Base-by-base conservation (phyloP, 2,329 filamentous ascomycete species). In the Talaromyces sp. region DNA sequence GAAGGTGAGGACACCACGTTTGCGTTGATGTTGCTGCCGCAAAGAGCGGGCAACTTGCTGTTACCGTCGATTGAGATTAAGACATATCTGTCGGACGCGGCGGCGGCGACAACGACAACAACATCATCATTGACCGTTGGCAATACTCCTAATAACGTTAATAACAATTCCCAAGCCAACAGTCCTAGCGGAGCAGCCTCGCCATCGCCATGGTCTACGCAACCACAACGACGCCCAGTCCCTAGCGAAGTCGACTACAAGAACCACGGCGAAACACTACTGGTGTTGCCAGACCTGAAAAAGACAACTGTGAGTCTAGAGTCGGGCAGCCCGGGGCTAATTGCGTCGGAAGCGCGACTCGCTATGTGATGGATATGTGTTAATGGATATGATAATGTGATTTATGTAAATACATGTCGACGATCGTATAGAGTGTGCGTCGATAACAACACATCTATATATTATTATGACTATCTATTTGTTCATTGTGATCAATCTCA, bases 61-160 rank as follows among this genome's bases (percentile, higher is more conserved):
- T 85, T 92, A 30, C 95, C 95, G 0, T 82, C 77, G 8, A 81
- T 98, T 2, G 92, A 96, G 57, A 88, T 98, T 39, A 85, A 88
- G 52, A 75, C 78, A 2, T 86, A 87, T 72, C 25, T 86, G 8
- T 73, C 55, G 13, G 44, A 47, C 6, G 36, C n/a, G 8, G 54
- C 51, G 27, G 15, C 59, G 25, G 8, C 55, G 8, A 8, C 39
- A 2, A 22, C 39, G 22, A 11, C 27, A 5, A 28, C 52, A 11
- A 44, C 53, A 33, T 25, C n/a, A 44, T 54, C 76, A n/a, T 61
- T 70, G 59, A 67, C 72, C 58, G 51, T 69, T 64, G 71, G 65
- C 62, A 33, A 33, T 44, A 42, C 15, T 28, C 47, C 17, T 57
- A 22, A 22, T 32, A 10, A 15, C 39, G 25, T 25, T 36, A 36